Percentiles rank a stretch among this genome's conserved stretches.
Conservation (phyloP, 2,329 filamentous ascomycete species). For the Ophiostoma montium region DNA sequence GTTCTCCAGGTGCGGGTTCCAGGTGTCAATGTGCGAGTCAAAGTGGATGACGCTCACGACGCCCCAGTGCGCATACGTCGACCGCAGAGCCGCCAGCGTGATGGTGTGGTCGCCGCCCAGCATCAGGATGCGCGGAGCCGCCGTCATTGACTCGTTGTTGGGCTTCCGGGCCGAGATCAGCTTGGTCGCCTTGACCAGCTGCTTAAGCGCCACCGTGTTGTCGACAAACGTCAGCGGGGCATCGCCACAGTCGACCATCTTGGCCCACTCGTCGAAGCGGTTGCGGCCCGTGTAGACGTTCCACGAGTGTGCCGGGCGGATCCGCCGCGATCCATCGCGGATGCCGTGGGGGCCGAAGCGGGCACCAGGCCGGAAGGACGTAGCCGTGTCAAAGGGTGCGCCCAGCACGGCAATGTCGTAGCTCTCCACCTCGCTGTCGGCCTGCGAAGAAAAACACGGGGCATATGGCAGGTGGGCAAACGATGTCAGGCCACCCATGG, state of each 20-base stretch:
- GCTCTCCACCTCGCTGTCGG: constrained; percentile 32
- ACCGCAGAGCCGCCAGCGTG: constrained; percentile 46
- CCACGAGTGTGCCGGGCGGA: constrained; percentile 12
- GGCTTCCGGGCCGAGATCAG: constrained; percentile 17
- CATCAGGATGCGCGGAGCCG: constrained; percentile 39
- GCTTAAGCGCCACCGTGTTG: constrained; percentile 56
- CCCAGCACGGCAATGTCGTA: constrained; percentile 46
- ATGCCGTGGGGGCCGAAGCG: constrained; percentile 19
- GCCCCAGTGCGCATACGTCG: constrained; percentile 40
- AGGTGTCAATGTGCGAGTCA: constrained; percentile 48
- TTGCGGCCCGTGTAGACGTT: constrained; percentile 31
- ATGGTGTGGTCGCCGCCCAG: constrained; percentile 53
- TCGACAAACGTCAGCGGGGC: constrained; percentile 66
- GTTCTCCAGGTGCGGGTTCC: constrained; percentile 49
- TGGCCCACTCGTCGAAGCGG: constrained; percentile 58
- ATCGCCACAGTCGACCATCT: constrained; percentile 65
- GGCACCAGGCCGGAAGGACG: constrained; percentile 16
- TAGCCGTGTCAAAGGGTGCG: constrained; percentile 34
- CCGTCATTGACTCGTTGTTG: constrained; percentile 29
- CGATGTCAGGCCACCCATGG: constrained; percentile 43
- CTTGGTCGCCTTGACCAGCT: constrained; percentile 52
- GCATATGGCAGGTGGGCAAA: constrained; percentile 48
- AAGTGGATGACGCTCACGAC: constrained; percentile 45
- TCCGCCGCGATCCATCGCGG: constrained; percentile 16
- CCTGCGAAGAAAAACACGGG: constrained; percentile 32